Percentiles rank a stretch among this genome's conserved stretches.
These are phyloP conservation scores for Backusella morwellensis DNA, from an alignment of 192 early-diverging fungal genomes.

Conservation along the genomic window DNA sequence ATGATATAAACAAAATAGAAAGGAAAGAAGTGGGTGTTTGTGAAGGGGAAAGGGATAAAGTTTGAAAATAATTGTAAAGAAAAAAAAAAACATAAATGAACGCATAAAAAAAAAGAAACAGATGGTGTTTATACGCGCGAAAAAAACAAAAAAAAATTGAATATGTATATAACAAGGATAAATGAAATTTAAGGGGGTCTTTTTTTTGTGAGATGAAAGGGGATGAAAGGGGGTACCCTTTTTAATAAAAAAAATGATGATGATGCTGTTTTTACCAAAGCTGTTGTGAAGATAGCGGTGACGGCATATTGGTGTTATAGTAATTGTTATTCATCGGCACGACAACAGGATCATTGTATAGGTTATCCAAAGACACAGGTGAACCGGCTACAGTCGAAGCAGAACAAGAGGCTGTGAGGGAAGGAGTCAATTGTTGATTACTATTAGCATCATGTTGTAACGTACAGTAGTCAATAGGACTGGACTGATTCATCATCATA, in stretches of 20 bases:
- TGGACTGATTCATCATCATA: slow-evolving; percentile 1
- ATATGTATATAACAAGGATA: not conserved
- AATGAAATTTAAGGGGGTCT: not conserved
- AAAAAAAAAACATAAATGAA: not conserved
- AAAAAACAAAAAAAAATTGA: not conserved
- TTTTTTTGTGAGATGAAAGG: not conserved
- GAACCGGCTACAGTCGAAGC: slow-evolving; percentile 9
- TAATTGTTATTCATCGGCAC: not conserved
- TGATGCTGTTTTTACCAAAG: slow-evolving; percentile 1
- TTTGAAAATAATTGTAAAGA: not conserved
- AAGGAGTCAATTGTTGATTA: slow-evolving; percentile 6
- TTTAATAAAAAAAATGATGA: not conserved
- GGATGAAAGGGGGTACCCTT: not conserved
- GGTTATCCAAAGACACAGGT: not conserved
- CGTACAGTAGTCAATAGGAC: slow-evolving; percentile 7
- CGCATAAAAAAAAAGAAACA: slow-evolving; percentile 5
- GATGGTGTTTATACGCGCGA: not conserved
- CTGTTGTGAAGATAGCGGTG: slow-evolving; percentile 1
- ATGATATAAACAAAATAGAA: not conserved
- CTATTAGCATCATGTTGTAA: not conserved
- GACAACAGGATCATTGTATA: slow-evolving; percentile 10
- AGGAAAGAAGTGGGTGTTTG: not conserved
- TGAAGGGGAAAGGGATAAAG: not conserved
- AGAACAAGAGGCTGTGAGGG: not conserved
- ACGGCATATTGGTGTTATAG: not conserved